Conservation (phyloP, 345 rosid species). For the Eucalyptus pumila region DNA sequence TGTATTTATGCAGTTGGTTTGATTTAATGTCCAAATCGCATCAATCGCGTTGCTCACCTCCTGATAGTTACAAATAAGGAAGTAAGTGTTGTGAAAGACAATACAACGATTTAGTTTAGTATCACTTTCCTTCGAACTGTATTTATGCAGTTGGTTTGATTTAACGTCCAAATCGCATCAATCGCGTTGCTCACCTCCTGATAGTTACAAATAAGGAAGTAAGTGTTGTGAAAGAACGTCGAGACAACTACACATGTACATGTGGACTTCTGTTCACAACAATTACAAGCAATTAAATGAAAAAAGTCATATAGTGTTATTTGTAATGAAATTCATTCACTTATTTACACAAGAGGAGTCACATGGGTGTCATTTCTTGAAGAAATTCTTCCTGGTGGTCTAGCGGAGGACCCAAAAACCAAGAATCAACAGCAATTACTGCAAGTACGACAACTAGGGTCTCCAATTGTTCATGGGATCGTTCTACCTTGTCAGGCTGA, state of each 20-base stretch:
- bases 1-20: no score
- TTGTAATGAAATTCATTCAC: no score
- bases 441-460: constrained; percentile 85
- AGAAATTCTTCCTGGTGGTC: constrained; percentile 70
- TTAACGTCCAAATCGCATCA: no score
- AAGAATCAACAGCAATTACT: constrained; percentile 41
- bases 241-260: neutral
- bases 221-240: neutral
- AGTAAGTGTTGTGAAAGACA: neutral
- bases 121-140: no score
- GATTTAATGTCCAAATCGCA: no score
- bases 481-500: constrained; percentile 67
- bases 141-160: no score
- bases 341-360: no score
- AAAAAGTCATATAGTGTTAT: neutral
- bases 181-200: no score
- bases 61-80: no score
- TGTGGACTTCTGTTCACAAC: neutral
- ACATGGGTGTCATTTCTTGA: constrained; percentile 21
- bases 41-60: no score
- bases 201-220: no score
- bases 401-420: constrained; percentile 16
- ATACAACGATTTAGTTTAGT: no score
- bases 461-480: constrained; percentile 79
- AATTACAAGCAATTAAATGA: neutral